A percentile compares a stretch with the other conserved stretches of the same genome.
Evolutionary conservation across 2,329 filamentous ascomycete species (phyloP).

Genomic region (Cladosporium sp.): DNA sequence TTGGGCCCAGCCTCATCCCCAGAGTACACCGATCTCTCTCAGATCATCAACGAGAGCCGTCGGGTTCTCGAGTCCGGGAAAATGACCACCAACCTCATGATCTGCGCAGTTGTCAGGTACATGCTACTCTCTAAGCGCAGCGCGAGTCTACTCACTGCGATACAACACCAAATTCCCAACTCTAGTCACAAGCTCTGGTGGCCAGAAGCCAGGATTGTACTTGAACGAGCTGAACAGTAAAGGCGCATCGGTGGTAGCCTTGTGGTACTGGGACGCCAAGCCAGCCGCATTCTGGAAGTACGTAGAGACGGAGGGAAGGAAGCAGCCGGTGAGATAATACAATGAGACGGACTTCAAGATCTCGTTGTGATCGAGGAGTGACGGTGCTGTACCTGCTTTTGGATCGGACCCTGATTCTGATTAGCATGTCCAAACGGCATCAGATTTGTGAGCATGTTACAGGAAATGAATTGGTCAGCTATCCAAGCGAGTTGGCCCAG

Average conservation of each 20-base stretch:
- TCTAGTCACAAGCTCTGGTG: background rate
- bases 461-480: constrained; percentile 31
- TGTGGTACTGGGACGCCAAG: background rate
- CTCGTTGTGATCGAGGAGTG: constrained; percentile 13
- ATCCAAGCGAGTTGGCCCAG: constrained; percentile 34
- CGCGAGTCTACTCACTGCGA: background rate
- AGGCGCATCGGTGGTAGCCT: constrained; percentile 12
- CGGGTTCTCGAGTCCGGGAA: no score
- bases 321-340: constrained; percentile 31
- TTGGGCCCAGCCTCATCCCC: no score
- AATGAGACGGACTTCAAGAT: constrained; percentile 21
- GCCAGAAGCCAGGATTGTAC: constrained; percentile 13
- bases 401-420: background rate
- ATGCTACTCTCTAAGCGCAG: no score
- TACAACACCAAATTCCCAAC: background rate
- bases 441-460: no score
- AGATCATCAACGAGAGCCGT: no score
- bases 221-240: constrained; percentile 15
- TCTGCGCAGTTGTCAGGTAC: no score
- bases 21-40: no score
- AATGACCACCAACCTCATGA: no score
- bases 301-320: constrained; percentile 32
- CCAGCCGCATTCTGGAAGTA: constrained; percentile 31
- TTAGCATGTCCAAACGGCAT: no score
- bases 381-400: constrained; percentile 28